Base-by-base conservation (phyloP, 2,329 filamentous ascomycete species). In the Microdochium paspali region DNA sequence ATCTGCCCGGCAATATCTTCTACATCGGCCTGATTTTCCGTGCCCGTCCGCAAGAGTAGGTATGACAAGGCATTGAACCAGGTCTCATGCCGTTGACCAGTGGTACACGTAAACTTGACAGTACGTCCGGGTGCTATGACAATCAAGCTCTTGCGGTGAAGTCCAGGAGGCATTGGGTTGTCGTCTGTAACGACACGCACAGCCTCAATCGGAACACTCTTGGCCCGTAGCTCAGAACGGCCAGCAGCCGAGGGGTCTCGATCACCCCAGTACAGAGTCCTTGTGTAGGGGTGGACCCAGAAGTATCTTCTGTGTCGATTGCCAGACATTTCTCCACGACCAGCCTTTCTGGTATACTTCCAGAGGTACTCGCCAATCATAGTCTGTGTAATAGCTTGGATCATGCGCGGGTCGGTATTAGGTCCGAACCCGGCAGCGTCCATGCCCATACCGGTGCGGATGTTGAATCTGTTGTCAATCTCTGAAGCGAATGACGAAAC, bases 331-430 rank as follows among this genome's bases (percentile, higher is more conserved):
- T 90, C 87, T 47, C 83, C 86, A 23, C 91, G 84, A n/a, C 90
- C 90, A 50, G 90, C 77, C 70, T 93, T 95, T 58, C 93, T 85
- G 0, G 93, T 98, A 67, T 98, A 98, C 66, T 98, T 98, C 93
- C 93, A 98, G 35, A 98, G 74, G 65, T 91, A 97, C 65, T 98
- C 93, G 48, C 93, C 93, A 61, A 98, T 97, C 93, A 98, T 98
- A 18, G 93, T 97, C 67, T 98, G 91, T 2, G 93, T 98, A 54
- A 98, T 96, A 44, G 93, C 93, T 69, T 96, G 90, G 56, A 98
- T 97, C 90, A 98, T 96, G 57, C 91, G 87, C 52, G 91, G 91
- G 68, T 98, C 93, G 4, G 90, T 95, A 53, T 79, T 79, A 20
- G 82, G 73, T 10, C 81, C 79, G 50, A 93, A 77, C 13, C 83